Evolutionary conservation across 2,329 filamentous ascomycete species (phyloP).

Genomic region (Epichloe festucae): DNA sequence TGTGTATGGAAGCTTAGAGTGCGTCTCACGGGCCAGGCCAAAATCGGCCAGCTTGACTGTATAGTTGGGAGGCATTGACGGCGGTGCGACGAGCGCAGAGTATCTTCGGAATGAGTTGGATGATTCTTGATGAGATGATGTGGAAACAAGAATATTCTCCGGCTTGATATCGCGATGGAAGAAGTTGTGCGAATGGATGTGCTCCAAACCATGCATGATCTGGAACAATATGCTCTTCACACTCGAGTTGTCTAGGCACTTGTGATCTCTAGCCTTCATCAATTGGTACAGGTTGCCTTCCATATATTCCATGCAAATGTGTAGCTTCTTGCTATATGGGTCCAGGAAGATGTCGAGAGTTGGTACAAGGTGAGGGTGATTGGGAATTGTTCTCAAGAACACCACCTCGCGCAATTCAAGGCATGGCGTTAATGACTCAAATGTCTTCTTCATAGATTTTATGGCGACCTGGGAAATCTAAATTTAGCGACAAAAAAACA

Average conservation of each 20-base stretch:
- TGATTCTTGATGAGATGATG: slow-evolving; percentile 71
- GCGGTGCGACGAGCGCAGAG: slow-evolving; percentile 83
- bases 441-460: slow-evolving; percentile 99
- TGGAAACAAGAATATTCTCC: slow-evolving; percentile 95
- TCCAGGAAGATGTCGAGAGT: slow-evolving; percentile 97
- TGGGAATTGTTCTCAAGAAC: slow-evolving; percentile 79
- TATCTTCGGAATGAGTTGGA: slow-evolving; percentile 83
- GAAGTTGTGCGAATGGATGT: slow-evolving; percentile 94
- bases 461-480: slow-evolving; percentile 63
- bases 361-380: slow-evolving; percentile 86
- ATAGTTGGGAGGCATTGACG: slow-evolving; percentile 84
- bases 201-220: slow-evolving; percentile 89
- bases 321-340: slow-evolving; percentile 87
- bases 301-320: slow-evolving; percentile 99
- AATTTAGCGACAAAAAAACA: slow-evolving; percentile 1
- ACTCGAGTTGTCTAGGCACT: slow-evolving; percentile 74
- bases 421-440: slow-evolving; percentile 82
- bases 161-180: slow-evolving; percentile 99
- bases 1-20: slow-evolving; percentile 91
- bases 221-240: slow-evolving; percentile 98
- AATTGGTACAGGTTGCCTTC: slow-evolving; percentile 97
- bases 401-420: slow-evolving; percentile 93
- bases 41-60: slow-evolving; percentile 99
- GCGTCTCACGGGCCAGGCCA: slow-evolving; percentile 90
- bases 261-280: slow-evolving; percentile 97